Evolutionary conservation across 2,329 filamentous ascomycete genomes (phyloP), one percentile per base, ranked within the genome.

Genomic region (Daldinia sp.): DNA sequence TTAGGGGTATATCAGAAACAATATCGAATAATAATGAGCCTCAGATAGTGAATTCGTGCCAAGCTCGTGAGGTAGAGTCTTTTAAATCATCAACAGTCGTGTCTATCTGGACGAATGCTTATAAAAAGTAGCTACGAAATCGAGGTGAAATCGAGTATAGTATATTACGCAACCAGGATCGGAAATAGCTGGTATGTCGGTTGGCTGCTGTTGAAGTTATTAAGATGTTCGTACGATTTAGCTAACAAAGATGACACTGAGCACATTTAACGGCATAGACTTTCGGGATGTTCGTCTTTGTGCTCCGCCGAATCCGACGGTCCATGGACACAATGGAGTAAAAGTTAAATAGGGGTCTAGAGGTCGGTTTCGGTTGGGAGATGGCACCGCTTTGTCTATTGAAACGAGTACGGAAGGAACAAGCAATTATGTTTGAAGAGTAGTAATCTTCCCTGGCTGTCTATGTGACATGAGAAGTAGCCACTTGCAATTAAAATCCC

Each of bases 221-320:
- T 42, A 51, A 44, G 50, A 63, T 61, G 61, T 64, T 30, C 35
- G 23, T n/a, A 15, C 46, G 10, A 10, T 13, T 44, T n/a, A 12
- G 12, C 18, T 12, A 55, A 71, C 66, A 71, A 69, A 70, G 68
- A 42, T 51, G 23, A 33, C 30, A 13, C 7, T 33, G 37, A 23
- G 39, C 9, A 15, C 33, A 1, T 5, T 2, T 6, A 54, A 46
- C 10, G 62, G 6, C 33, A 41, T 6, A 10, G 20, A n/a, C 26
- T 15, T 23, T 13, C 13, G 23, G 3, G 35, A 42, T 20, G 37
- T 18, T 9, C 3, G 18, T 37, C 66, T 69, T 71, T 71, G 66
- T 71, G 23, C 48, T 55, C 56, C 18, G 57, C 66, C 60, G 66
- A 68, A 69, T 62, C 66, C 65, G 69, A 68, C 18, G 30, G 20